Conservation (phyloP, 768 basidiomycete species). For the Xerocomellus intermedius region DNA sequence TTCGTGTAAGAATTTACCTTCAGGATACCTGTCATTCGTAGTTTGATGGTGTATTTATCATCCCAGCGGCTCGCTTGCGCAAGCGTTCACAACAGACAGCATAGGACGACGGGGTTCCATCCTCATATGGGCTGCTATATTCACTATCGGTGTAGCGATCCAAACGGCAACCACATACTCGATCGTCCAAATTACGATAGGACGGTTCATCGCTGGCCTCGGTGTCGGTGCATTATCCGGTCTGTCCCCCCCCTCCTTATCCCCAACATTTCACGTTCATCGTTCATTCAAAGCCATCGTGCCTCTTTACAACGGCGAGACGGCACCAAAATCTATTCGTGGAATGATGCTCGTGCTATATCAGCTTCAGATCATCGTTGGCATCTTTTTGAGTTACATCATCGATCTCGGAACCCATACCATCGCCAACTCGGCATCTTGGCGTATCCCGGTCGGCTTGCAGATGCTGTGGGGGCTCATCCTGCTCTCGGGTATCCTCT, state of each 20-base stretch:
- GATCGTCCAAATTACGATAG: constrained; percentile 10
- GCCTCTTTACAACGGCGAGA: constrained; percentile 74
- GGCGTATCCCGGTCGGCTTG: constrained; percentile 14
- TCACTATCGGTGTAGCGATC: constrained; percentile 13
- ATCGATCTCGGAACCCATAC: constrained; percentile 41
- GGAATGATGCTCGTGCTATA: constrained; percentile 72
- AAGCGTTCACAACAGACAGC: constrained; percentile 40
- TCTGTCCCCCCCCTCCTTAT: neutral
- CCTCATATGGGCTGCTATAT: constrained; percentile 12
- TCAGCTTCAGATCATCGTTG: constrained; percentile 71
- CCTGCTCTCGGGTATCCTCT: constrained; percentile 11
- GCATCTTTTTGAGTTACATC: constrained; percentile 71
- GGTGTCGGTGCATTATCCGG: constrained; percentile 16
- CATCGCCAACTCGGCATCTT: constrained; percentile 13
- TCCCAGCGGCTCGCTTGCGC: constrained; percentile 56
- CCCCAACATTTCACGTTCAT: neutral
- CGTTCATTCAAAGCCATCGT: constrained; percentile 43
- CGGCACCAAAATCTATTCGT: constrained; percentile 69
- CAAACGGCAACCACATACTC: constrained; percentile 15
- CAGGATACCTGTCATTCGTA: too few species aligned
- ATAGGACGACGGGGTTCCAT: constrained; percentile 16
- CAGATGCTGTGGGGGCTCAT: constrained; percentile 13
- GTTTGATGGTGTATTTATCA: neutral
- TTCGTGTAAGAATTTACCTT: constrained; percentile 7
- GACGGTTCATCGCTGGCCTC: constrained; percentile 15